phyloP scores from a whole-genome alignment of 1,284 basidiomycete genomes.

The Cerioporus squamosus region DNA sequence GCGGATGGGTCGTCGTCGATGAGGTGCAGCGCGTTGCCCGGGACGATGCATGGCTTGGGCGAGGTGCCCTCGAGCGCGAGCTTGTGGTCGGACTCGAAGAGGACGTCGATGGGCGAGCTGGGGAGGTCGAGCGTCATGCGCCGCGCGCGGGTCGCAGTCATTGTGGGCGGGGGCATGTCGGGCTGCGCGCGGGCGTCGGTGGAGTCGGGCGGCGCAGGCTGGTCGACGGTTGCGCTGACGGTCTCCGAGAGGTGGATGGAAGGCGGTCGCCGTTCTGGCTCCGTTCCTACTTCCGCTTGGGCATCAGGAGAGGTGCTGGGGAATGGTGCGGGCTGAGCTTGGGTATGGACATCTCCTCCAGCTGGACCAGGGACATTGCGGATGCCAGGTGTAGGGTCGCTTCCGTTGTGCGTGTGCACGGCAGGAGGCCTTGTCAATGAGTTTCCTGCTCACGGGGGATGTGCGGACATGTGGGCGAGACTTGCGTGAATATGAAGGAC shows the following conservation, averaged over 20 bases:
- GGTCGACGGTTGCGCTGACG: neutral
- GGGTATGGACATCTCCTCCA: neutral
- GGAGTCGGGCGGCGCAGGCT: neutral
- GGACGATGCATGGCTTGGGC: slow-evolving; percentile 38
- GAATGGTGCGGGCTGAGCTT: neutral
- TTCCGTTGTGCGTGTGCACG: neutral
- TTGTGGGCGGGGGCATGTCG: slow-evolving; percentile 10
- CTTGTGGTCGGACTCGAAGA: slow-evolving; percentile 30
- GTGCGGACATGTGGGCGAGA: slow-evolving; percentile 6
- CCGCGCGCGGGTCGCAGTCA: slow-evolving; percentile 12
- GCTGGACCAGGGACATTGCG: neutral
- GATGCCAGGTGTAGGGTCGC: neutral
- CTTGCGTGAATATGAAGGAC: neutral
- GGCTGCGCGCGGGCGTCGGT: neutral
- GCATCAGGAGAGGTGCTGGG: neutral
- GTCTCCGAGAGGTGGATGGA: slow-evolving; percentile 8
- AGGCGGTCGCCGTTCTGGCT: slow-evolving; percentile 6
- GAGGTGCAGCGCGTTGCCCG: slow-evolving; percentile 40
- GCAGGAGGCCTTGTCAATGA: neutral
- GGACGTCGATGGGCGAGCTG: slow-evolving; percentile 17
- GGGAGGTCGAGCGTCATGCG: slow-evolving; percentile 29
- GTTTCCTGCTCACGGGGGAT: neutral
- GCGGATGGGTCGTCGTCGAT: slow-evolving; percentile 38
- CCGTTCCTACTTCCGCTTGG: neutral
- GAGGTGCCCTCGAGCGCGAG: slow-evolving; percentile 32